Percentiles rank a stretch among this genome's conserved stretches.
Evolutionary conservation across 495 filamentous ascomycete genomes (phyloP).

Genomic region (Barbatosphaeria neglecta): DNA sequence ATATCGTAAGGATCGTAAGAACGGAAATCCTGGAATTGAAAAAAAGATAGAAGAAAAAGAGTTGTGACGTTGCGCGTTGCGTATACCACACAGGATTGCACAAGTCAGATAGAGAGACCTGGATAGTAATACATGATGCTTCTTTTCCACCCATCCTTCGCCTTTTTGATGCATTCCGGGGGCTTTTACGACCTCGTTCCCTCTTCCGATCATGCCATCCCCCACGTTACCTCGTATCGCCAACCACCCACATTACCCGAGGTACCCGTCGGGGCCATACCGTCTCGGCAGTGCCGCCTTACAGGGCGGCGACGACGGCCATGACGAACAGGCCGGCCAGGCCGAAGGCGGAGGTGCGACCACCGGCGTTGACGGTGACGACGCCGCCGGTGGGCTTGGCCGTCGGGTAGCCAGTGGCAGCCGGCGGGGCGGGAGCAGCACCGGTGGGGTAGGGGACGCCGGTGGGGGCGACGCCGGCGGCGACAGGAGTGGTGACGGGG

Average conservation of each 20-base stretch:
- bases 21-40: constrained; percentile 6
- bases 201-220: too few species aligned
- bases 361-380: constrained; percentile 23
- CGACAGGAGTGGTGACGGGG: constrained; percentile 19
- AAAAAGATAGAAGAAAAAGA: background rate
- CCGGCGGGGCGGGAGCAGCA: constrained; percentile 7
- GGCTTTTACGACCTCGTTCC: too few species aligned
- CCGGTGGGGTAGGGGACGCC: constrained; percentile 1
- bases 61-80: background rate
- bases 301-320: constrained; percentile 22
- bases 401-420: constrained; percentile 12
- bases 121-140: too few species aligned
- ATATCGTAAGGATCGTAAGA: constrained; percentile 33
- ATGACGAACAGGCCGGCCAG: constrained; percentile 13
- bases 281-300: constrained; percentile 4
- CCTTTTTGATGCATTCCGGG: too few species aligned
- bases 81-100: too few species aligned
- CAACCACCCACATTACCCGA: background rate
- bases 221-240: background rate
- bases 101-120: too few species aligned
- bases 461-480: constrained; percentile 8
- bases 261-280: background rate
- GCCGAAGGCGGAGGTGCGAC: constrained; percentile 26
- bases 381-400: constrained; percentile 15
- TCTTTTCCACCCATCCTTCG: too few species aligned